A percentile compares a stretch with the other conserved stretches of the same genome.
These are phyloP conservation scores for Volvox carteri DNA, from an alignment of 163 green algal species.

Conservation along the genomic window DNA sequence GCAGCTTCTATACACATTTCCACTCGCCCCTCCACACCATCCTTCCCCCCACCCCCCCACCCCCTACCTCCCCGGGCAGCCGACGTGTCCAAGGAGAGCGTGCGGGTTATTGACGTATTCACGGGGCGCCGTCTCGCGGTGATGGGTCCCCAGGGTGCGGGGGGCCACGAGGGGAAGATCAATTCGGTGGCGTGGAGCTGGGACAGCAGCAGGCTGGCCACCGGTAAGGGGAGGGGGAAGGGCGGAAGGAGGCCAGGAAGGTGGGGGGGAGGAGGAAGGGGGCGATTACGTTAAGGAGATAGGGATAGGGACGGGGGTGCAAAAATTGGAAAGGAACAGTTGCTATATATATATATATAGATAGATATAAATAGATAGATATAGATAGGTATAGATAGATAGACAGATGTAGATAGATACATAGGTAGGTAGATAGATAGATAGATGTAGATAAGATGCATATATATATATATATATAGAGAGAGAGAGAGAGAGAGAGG, in stretches of 20 bases:
- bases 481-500: too few species aligned
- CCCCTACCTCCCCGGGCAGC: neutral
- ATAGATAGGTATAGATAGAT: too few species aligned
- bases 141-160: neutral
- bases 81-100: conserved; percentile 10
- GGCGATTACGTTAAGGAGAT: too few species aligned
- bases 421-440: too few species aligned
- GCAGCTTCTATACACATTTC: neutral
- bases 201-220: conserved; percentile 44
- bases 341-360: neutral
- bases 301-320: too few species aligned
- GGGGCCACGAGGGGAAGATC: conserved; percentile 25
- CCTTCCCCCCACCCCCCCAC: neutral
- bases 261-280: neutral
- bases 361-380: too few species aligned
- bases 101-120: conserved; percentile 43
- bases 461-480: too few species aligned
- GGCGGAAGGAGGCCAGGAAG: neutral
- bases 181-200: conserved; percentile 30
- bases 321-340: neutral
- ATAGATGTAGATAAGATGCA: neutral
- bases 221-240: neutral
- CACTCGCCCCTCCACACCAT: neutral
- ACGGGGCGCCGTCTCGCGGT: conserved; percentile 30
- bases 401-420: too few species aligned